Conservation (phyloP, 768 basidiomycete genomes). For the Chlorophyllum brunneum region DNA sequence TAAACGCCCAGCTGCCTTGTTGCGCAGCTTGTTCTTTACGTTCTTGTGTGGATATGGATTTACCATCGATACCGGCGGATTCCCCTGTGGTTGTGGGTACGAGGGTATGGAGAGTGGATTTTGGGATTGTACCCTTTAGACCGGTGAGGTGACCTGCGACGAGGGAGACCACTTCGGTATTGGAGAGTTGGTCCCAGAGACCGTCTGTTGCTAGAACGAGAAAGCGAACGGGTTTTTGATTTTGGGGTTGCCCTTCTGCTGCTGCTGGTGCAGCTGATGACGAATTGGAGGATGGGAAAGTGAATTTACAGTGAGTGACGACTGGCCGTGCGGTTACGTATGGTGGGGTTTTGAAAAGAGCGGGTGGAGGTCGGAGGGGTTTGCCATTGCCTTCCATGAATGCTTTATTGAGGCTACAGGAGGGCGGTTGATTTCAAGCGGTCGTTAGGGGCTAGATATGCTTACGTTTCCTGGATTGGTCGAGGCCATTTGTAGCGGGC, state of each 20-base stretch:
- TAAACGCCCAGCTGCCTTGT: conserved; percentile 69
- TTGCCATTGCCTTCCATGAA: conserved; percentile 63
- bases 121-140: conserved; percentile 59
- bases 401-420: conserved; percentile 49
- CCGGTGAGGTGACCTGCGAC: conserved; percentile 81
- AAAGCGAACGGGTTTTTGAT: conserved; percentile 54
- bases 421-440: conserved; percentile 3
- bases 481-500: conserved; percentile 86
- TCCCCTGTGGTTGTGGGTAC: conserved; percentile 55
- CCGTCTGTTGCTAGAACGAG: conserved; percentile 88
- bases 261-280: conserved; percentile 22
- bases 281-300: conserved; percentile 34
- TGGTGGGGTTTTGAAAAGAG: conserved; percentile 80
- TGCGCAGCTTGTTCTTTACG: conserved; percentile 33
- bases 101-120: conserved; percentile 48
- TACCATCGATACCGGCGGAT: conserved; percentile 57
- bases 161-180: conserved; percentile 82
- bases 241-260: too few species aligned
- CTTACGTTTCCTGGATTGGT: conserved; percentile 68
- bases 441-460: not conserved
- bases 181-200: conserved; percentile 73
- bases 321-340: conserved; percentile 87
- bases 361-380: conserved; percentile 55
- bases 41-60: conserved; percentile 23
- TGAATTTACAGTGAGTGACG: conserved; percentile 69